Evolutionary conservation across 768 basidiomycete species (phyloP), one percentile per base, ranked within the genome.

Genomic region (Lentinula sp.): DNA sequence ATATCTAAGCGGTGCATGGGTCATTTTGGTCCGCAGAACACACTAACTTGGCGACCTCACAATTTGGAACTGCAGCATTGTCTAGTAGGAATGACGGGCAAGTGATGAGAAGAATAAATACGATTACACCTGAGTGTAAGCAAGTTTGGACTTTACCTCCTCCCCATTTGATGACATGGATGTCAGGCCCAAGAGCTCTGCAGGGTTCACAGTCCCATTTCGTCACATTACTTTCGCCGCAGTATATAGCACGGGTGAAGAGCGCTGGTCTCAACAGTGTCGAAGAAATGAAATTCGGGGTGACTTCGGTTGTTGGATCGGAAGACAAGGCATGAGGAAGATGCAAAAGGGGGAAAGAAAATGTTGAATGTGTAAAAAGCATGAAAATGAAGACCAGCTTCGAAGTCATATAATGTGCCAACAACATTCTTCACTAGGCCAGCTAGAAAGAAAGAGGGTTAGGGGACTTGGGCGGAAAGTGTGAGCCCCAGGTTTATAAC

Each of bases 1-100:
- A 62, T 67, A 56, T 63, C 63, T 64, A 42, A 18, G 16, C n/a
- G n/a, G 15, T 2, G 7, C 11, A 18, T 45, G 5, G 37, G 8
- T 39, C 13, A 13, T 39, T 28, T 23, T 0, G 28, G 3, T 28
- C 28, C 28, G 28, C 28, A 28, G 28, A 4, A 28, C 0, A 28
- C 28, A 28, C 28, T 4, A 28, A 46, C 45, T 46, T n/a, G 23
- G 28, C 28, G 28, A 28, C 28, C 28, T 23, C 23, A 48, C 46
- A 48, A 18, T 48, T 48, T 1, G 46, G 46, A 48, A 48, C 42
- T 43, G 42, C 42, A 16, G 15, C 7, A 43, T 43, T 43, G 16
- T 43, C 42, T 43, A 43, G 15, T 4, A 39, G 8, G 13, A 13
- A 39, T 39, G 28, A 28, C 28, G 28, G 23, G 2, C 3, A 28